Evolutionary conservation across 352 stramenopile species (phyloP).

Genomic region (Globisporangium carolinianum): DNA sequence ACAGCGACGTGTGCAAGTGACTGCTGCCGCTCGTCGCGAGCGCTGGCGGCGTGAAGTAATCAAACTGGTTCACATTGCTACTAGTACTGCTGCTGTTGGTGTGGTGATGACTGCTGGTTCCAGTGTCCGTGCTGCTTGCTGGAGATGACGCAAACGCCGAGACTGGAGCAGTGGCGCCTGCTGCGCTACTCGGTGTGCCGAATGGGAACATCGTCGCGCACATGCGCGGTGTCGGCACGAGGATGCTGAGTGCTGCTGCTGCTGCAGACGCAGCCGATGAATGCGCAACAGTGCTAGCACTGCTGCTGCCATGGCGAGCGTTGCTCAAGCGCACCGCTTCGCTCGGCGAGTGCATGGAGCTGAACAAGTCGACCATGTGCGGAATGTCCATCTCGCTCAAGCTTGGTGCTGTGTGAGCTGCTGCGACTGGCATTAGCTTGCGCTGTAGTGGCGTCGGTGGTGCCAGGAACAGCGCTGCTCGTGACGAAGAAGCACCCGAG

Average conservation of each 20-base stretch:
- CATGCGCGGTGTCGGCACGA: constrained; percentile 27
- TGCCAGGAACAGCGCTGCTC: neutral
- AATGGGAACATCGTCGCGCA: constrained; percentile 22
- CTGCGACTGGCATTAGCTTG: neutral
- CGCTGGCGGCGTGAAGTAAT: constrained; percentile 61
- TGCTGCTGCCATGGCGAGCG: constrained; percentile 1
- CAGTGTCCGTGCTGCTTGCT: neutral
- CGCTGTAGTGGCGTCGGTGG: neutral
- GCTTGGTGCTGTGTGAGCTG: neutral
- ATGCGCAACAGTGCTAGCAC: constrained; percentile 4
- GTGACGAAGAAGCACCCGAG: neutral
- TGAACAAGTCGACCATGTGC: constrained; percentile 63
- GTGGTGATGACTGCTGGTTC: neutral
- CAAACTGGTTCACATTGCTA: constrained; percentile 17
- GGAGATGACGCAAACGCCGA: neutral
- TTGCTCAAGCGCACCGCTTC: constrained; percentile 1
- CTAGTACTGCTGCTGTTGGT: neutral
- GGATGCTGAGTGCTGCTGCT: constrained; percentile 15
- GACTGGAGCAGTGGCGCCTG: neutral
- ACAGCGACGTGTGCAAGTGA: constrained; percentile 23
- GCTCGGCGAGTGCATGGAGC: constrained; percentile 49
- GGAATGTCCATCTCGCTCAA: constrained; percentile 40
- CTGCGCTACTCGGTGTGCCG: neutral
- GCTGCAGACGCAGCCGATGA: too few relatives aligned
- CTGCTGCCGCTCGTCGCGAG: constrained; percentile 25